Evolutionary conservation across 1,139 yeast genomes (phyloP).

Genomic region (Debaryomyces udenii): DNA sequence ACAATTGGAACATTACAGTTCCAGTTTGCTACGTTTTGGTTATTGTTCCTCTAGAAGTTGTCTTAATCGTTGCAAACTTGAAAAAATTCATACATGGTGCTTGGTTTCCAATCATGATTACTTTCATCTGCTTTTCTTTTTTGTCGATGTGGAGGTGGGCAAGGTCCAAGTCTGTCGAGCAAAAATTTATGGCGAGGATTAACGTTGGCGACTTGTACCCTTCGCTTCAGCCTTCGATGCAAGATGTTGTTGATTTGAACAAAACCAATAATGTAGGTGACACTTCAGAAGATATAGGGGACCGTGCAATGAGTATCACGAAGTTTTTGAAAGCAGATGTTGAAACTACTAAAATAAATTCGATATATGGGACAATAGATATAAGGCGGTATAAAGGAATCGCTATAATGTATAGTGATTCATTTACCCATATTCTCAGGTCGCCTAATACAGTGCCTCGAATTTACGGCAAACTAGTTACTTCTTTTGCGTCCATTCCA

Average conservation of each 20-base stretch:
- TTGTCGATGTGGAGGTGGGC: conserved; percentile 54
- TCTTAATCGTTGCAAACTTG: conserved; percentile 49
- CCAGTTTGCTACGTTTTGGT: conserved; percentile 37
- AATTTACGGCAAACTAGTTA: conserved; percentile 37
- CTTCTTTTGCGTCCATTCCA: conserved; percentile 46
- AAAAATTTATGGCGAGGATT: conserved; percentile 35
- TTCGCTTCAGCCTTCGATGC: conserved; percentile 22
- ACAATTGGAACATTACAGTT: conserved; percentile 36
- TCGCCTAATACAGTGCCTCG: conserved; percentile 49
- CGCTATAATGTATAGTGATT: conserved; percentile 44
- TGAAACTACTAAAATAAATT: conserved; percentile 16
- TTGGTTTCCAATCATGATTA: conserved; percentile 56
- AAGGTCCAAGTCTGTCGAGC: conserved; percentile 40
- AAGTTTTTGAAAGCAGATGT: conserved; percentile 1
- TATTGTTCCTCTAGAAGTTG: conserved; percentile 50
- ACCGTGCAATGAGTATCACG: conserved; percentile 4
- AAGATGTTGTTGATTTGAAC: conserved; percentile 24
- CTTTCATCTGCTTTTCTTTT: conserved; percentile 33
- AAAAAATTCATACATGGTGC: conserved; percentile 60
- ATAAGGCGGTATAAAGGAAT: conserved; percentile 37
- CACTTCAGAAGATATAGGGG: conserved; percentile 1
- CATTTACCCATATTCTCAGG: conserved; percentile 31
- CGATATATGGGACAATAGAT: conserved; percentile 25
- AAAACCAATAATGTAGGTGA: conserved; percentile 10
- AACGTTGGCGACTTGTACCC: conserved; percentile 34